Conservation (phyloP, 1,284 basidiomycete species). For the Meripilus lineatus region DNA sequence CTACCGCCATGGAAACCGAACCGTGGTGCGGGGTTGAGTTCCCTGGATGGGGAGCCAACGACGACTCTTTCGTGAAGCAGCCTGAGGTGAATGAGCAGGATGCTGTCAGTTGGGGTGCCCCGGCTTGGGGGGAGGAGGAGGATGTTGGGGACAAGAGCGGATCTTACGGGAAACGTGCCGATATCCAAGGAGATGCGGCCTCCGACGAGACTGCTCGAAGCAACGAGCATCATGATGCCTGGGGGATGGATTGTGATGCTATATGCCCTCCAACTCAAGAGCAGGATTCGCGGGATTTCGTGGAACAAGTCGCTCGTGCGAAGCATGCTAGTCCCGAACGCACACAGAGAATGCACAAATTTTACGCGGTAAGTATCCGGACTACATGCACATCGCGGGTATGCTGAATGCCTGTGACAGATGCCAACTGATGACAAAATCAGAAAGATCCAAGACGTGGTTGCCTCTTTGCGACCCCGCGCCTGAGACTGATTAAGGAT, state of each 20-base stretch:
- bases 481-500: too few species aligned
- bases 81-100: background rate
- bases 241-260: too few species aligned
- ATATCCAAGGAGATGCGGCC: background rate
- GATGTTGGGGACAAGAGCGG: background rate
- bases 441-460: conserved; percentile 34
- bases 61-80: background rate
- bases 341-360: conserved; percentile 41
- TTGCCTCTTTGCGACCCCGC: conserved; percentile 25
- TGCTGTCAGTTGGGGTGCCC: conserved; percentile 1
- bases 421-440: conserved; percentile 52
- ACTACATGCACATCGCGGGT: too few species aligned
- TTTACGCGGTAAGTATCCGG: conserved; percentile 47
- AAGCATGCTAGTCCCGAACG: conserved; percentile 34
- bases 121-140: background rate
- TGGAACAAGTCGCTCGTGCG: conserved; percentile 43
- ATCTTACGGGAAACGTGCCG: background rate
- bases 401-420: conserved; percentile 34
- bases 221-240: too few species aligned
- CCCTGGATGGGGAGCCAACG: background rate
- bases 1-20: background rate
- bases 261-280: background rate
- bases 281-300: conserved; percentile 30
- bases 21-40: too few species aligned
- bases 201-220: background rate